Conservation (phyloP, 768 basidiomycete species). For the Pleurotus djamor region DNA sequence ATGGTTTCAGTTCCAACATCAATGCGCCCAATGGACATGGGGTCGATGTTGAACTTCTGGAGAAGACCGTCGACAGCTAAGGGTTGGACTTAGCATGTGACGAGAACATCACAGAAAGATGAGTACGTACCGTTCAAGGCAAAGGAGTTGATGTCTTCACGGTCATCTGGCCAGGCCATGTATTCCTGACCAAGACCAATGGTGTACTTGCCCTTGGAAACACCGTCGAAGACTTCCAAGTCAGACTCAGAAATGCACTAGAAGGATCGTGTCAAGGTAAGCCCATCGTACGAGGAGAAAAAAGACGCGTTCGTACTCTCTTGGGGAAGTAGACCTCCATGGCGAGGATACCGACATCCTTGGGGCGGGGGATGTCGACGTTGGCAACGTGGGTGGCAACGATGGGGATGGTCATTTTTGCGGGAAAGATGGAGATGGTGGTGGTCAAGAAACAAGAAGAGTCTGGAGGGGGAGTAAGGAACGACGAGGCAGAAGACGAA, state of each 20-base stretch:
- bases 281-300: conserved; percentile 3
- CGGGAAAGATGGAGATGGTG: conserved; percentile 11
- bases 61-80: conserved; percentile 87
- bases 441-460: conserved; percentile 11
- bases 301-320: conserved; percentile 51
- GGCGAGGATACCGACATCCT: conserved; percentile 92
- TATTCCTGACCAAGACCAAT: conserved; percentile 97
- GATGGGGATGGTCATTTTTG: conserved; percentile 39
- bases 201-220: conserved; percentile 96
- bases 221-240: conserved; percentile 92
- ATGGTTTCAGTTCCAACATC: conserved; percentile 99
- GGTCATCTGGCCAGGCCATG: conserved; percentile 99
- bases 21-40: conserved; percentile 93
- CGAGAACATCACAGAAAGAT: too few relatives aligned
- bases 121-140: conserved; percentile 73
- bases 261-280: conserved; percentile 4
- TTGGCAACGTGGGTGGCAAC: conserved; percentile 25
- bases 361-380: conserved; percentile 60
- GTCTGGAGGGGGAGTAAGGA: neutral
- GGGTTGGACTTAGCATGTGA: too few relatives aligned
- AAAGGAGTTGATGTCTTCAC: conserved; percentile 99
- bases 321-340: conserved; percentile 95
- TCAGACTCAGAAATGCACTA: conserved; percentile 96
- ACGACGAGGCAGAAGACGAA: neutral
- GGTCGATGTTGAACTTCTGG: conserved; percentile 94